Base-by-base conservation (phyloP, 805 yeast genomes). In the Lipomyces sp. region DNA sequence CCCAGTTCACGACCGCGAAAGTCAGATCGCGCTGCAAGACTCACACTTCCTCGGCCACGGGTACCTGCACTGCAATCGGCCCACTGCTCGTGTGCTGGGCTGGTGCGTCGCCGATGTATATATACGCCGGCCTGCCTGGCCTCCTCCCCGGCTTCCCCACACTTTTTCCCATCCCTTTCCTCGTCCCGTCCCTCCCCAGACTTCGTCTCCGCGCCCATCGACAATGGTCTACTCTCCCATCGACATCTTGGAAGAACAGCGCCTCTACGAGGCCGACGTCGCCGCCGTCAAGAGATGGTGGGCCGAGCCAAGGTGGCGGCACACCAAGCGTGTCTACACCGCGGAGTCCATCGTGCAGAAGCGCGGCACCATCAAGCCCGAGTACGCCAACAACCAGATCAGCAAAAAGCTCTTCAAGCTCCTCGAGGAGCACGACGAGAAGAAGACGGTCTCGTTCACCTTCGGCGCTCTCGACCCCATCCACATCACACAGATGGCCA, bases 391-490 rank as follows among this genome's bases (percentile, higher is more conserved):
- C 5, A 78, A 83, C 47, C 66, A 71, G 35, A 89, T 84, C 79
- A 84, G 97, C 46, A 83, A 84, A 68, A 91, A 91, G 71, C 79
- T 91, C 61, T 91, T 68, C 74, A 70, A 73, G 55, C 70, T 86
- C 39, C 76, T 91, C 53, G 72, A 74, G 57, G 82, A 86, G 67
- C 97, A 88, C 67, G 87, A 79, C 68, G 61, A 61, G 48, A 74
- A 83, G 60, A 82, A 81, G 67, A 80, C 95, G 40, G 84, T 81
- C 33, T 84, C 96, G 21, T 83, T 82, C 76, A 89, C 97, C 31
- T 90, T 88, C 67, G 98, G 97, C 68, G 97, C 97, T 22, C 76
- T 91, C 63, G 97, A 91, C 70, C 96, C 97, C 24, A 84, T 91
- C 61, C 97, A 91, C 68, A 88, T 89, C 59, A 76, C 96, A 54